phyloP scores from a whole-genome alignment of 306 rosid genomes.

The Hippophae tibetana region DNA sequence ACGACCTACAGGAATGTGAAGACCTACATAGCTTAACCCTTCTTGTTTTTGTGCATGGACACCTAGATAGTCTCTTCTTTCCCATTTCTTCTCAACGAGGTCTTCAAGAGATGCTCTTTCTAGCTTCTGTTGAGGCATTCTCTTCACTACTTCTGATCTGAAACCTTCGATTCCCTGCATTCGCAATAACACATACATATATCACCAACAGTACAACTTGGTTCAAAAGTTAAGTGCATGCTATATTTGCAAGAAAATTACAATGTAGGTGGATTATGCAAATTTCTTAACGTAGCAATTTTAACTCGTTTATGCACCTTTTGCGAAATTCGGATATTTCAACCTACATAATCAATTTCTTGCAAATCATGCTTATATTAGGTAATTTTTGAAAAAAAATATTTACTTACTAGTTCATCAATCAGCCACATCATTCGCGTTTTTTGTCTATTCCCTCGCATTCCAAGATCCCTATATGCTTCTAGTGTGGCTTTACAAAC shows the following conservation, averaged over 20 bases:
- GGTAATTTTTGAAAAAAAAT: not conserved
- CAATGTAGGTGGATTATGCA: no score
- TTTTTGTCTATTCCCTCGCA: slow-evolving; percentile 80
- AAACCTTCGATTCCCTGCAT: slow-evolving; percentile 85
- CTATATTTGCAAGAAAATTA: not conserved
- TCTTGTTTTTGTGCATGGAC: slow-evolving; percentile 83
- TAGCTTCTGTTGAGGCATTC: slow-evolving; percentile 55
- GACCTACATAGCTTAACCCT: slow-evolving; percentile 63
- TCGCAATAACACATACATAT: not conserved
- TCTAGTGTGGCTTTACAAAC: slow-evolving; percentile 72
- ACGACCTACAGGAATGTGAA: slow-evolving; percentile 91
- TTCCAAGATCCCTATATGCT: slow-evolving; percentile 83
- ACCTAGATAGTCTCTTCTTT: slow-evolving; percentile 79
- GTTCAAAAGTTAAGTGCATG: not conserved
- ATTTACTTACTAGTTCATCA: slow-evolving; percentile 65
- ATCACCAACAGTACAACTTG: not conserved
- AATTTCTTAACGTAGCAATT: no score
- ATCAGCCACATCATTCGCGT: slow-evolving; percentile 98
- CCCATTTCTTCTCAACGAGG: slow-evolving; percentile 58
- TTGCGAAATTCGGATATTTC: not conserved
- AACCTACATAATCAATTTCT: not conserved
- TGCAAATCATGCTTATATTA: no score
- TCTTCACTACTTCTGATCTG: slow-evolving; percentile 78
- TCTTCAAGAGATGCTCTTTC: slow-evolving; percentile 71
- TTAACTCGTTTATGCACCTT: no score